phyloP scores from a whole-genome alignment of 148 eudicot species.

The Spergularia marina region DNA sequence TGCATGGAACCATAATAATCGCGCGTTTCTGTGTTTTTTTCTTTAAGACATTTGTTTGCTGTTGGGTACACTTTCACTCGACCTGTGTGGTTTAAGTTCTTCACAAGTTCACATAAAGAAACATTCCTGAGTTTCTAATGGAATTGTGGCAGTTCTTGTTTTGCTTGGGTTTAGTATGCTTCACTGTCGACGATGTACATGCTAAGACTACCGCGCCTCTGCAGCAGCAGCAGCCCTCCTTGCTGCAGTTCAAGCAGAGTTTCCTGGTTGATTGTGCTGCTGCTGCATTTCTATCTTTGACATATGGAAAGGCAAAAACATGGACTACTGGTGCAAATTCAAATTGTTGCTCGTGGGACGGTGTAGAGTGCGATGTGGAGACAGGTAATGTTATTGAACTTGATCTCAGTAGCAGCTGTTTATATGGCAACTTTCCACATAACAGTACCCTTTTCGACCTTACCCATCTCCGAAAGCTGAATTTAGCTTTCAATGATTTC shows the following conservation, averaged over 20 bases:
- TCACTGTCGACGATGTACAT: neutral
- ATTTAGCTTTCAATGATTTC: conserved; percentile 7
- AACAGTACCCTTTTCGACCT: conserved; percentile 13
- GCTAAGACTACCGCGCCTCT: neutral
- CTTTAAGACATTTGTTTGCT: too few relatives aligned
- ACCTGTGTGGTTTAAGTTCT: too few relatives aligned
- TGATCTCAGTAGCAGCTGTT: conserved; percentile 22
- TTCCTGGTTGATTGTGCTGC: neutral
- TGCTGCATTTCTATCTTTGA: neutral
- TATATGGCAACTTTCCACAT: conserved; percentile 10
- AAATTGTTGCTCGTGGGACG: conserved; percentile 41
- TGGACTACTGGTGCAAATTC: neutral
- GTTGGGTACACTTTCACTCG: too few relatives aligned
- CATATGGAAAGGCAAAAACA: neutral
- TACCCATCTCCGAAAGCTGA: neutral
- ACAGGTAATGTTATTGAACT: conserved; percentile 32
- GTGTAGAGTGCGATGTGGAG: conserved; percentile 30
- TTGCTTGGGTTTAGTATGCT: neutral
- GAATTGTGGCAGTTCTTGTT: neutral
- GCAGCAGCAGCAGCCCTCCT: neutral
- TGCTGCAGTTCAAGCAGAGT: conserved; percentile 15
- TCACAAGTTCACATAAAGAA: neutral
- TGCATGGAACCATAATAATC: too few relatives aligned
- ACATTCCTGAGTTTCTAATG: neutral
- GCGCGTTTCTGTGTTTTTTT: too few relatives aligned